Conservation (phyloP, 1,284 basidiomycete species). For the Moniliophthora roreri region DNA sequence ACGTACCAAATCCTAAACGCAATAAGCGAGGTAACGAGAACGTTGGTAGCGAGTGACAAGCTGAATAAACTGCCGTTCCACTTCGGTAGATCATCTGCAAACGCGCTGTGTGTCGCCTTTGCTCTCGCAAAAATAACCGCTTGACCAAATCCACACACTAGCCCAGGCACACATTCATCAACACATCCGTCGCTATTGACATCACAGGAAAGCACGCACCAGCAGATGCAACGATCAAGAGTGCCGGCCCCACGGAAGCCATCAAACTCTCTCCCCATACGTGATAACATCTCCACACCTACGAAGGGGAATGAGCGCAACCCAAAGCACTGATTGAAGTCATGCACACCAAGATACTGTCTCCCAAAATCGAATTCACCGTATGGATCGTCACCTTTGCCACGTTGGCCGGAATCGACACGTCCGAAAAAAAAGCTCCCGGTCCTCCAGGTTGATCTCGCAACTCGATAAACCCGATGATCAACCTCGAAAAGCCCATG, state of each 20-base stretch:
- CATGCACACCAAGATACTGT: conserved; percentile 33
- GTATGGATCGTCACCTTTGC: conserved; percentile 39
- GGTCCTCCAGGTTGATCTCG: conserved; percentile 33
- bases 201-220: conserved; percentile 19
- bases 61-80: conserved; percentile 40
- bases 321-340: not conserved
- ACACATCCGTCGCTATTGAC: not conserved
- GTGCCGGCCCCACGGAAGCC: conserved; percentile 29
- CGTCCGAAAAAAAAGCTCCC: conserved; percentile 35
- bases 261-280: conserved; percentile 35
- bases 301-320: not conserved
- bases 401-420: conserved; percentile 37
- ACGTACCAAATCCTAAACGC: conserved; percentile 34
- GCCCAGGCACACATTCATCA: not conserved
- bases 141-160: conserved; percentile 36
- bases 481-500: conserved; percentile 36
- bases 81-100: conserved; percentile 25
- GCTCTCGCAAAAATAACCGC: conserved; percentile 33
- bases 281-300: conserved; percentile 38
- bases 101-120: conserved; percentile 32
- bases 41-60: conserved; percentile 38
- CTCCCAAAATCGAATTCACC: conserved; percentile 34
- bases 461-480: conserved; percentile 35
- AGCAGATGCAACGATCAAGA: conserved; percentile 33
- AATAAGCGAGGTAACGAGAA: conserved; percentile 34